Evolutionary conservation across 345 rosid genomes (phyloP), one percentile per base, ranked within the genome.

Genomic region (Iberis pinnata): DNA sequence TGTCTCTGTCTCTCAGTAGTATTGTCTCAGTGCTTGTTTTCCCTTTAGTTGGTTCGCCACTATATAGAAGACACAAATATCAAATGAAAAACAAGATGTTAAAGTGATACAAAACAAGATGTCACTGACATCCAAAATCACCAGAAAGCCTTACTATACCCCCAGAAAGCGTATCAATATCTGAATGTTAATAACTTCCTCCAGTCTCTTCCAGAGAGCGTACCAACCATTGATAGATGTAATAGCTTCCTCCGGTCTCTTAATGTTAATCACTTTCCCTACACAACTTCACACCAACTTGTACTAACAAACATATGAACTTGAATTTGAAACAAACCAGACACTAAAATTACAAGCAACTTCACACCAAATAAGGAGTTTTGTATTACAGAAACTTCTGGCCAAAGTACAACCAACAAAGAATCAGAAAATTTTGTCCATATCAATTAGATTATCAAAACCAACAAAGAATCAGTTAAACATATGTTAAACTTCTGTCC

Each of bases 211-310:
- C n/a, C n/a, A n/a, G n/a, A n/a, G n/a, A n/a, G n/a, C 78, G 54
- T 89, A 86, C 95, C 99, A 92, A n/a, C 94, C 84, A 70, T 80
- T 82, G 76, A 92, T 86, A 45, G 97, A 83, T 67, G 68, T 75
- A 60, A 92, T 85, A 27, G 82, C 97, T 70, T 86, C 94, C 72
- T 83, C 95, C 66, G 88, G 66, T 56, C 69, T 82, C 84, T 83
- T 83, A 18, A 80, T 70, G 62, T 88, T 93, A 47, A 88, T 78
- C 68, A 93, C 88, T 75, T 83, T 88, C 66, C 97, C 97, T 93
- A 82, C 89, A 83, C 77, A 73, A 78, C 79, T 86, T 82, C 83
- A 78, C 79, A 74, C 61, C 62, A 73, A 67, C 72, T 72, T 53
- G 73, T 40, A 73, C 80, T 75, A 77, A 74, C 69, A 69, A 66